A percentile compares a stretch with the other conserved stretches of the same genome.
These are phyloP conservation scores for Pyrenophora seminiperda DNA, from an alignment of 2,329 filamentous ascomycete genomes.

Conservation along the genomic window DNA sequence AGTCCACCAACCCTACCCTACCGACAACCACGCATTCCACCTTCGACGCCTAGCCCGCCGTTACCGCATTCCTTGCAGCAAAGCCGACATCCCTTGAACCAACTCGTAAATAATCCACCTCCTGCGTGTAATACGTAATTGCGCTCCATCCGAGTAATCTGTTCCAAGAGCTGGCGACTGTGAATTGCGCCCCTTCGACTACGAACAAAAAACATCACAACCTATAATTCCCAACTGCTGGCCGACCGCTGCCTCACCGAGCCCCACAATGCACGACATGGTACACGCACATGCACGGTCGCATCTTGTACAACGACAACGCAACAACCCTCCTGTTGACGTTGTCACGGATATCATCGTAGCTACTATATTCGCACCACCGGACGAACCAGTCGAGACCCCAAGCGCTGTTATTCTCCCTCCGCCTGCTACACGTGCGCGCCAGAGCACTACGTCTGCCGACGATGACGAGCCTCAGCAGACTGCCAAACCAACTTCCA, in stretches of 20 bases:
- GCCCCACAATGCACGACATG: constrained; percentile 22
- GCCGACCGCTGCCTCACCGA: not conserved
- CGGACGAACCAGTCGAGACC: constrained; percentile 51
- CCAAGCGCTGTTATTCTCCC: constrained; percentile 18
- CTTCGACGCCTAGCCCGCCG: constrained; percentile 13
- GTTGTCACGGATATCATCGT: constrained; percentile 48
- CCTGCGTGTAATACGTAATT: constrained; percentile 34
- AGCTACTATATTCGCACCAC: constrained; percentile 56
- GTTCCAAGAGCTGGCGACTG: constrained; percentile 17
- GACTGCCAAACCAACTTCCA: constrained; percentile 22
- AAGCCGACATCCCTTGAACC: constrained; percentile 3
- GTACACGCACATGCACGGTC: constrained; percentile 31
- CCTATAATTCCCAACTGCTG: constrained; percentile 1
- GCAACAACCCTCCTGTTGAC: constrained; percentile 12
- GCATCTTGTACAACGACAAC: constrained; percentile 42
- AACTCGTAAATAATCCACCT: constrained; percentile 28
- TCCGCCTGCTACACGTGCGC: constrained; percentile 27
- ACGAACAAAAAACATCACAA: not conserved
- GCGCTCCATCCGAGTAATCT: constrained; percentile 10
- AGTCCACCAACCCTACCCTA: constrained; percentile 24
- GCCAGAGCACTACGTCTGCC: constrained; percentile 18
- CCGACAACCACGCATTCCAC: constrained; percentile 37
- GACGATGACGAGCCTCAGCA: constrained; percentile 18
- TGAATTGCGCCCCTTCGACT: not conserved
- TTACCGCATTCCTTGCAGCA: constrained; percentile 40